Base-by-base conservation (phyloP, 1,284 basidiomycete genomes). In the Afroboletus lepidellus region DNA sequence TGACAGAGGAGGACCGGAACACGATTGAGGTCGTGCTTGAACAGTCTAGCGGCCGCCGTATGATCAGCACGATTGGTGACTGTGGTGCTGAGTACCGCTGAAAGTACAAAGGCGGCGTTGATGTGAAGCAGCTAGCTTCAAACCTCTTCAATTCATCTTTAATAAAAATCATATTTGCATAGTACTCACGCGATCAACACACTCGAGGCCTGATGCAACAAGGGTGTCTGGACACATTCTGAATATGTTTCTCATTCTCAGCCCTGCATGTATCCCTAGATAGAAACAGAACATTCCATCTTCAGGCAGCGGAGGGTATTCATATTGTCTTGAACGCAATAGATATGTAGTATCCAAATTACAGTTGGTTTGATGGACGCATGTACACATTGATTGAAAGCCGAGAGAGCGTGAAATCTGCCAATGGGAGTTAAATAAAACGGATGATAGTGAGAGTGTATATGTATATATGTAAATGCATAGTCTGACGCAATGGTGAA, bases 71-170 rank as follows among this genome's bases (percentile, higher is more conserved):
- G 16, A 83, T 92, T 54, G 89, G 89, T 6, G 90, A 92, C 64
- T 91, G 89, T 67, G 90, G 90, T 34, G 84, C 85, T 20, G 89
- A 92, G 72, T 92, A 92, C 70, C 83, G 89, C 41, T 83, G 56
- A 72, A 12, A 21, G 9, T 11, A n/a, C 9, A 2, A 5, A 5
- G 27, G n/a, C 7, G 34, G 7, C 3, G 20, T 21, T 13, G 2
- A 12, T 38, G 21, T 23, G 18, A 29, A 37, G 32, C 23, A 21
- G 46, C 54, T 13, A 23, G 18, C n/a, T 21, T 16, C 5, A 9
- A 27, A 32, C 13, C 16, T 5, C 4, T 34, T 34, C 32, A 34
- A 5, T n/a, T 5, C 15, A 34, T 25, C 20, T 27, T 34, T 51
- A 9, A 21, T 25, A 21, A 38, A 50, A 27, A 8, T 7, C 25